Conservation (phyloP, 495 filamentous ascomycete genomes). For the Cercophora scortea region DNA sequence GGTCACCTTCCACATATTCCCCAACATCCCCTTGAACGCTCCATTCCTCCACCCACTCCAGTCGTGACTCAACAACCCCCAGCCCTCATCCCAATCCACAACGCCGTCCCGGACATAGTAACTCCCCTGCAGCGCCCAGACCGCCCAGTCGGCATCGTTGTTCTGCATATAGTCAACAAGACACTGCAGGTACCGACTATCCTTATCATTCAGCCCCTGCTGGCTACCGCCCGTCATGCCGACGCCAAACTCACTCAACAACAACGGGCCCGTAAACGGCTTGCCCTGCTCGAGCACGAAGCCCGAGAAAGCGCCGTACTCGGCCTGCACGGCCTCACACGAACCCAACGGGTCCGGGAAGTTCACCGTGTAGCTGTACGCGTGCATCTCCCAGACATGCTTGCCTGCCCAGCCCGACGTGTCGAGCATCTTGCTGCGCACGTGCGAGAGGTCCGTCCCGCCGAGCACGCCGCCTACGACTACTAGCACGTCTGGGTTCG, state of each 20-base stretch:
- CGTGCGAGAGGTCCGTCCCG: slow-evolving; percentile 35
- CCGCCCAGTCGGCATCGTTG: slow-evolving; percentile 44
- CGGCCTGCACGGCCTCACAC: slow-evolving; percentile 30
- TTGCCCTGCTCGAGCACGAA: slow-evolving; percentile 38
- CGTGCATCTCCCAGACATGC: slow-evolving; percentile 46
- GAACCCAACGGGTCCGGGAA: slow-evolving; percentile 27
- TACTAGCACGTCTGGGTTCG: slow-evolving; percentile 36
- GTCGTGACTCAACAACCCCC: slow-evolving; percentile 33
- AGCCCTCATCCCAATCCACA: slow-evolving; percentile 36
- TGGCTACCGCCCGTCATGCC: slow-evolving; percentile 32
- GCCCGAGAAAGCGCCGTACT: slow-evolving; percentile 32
- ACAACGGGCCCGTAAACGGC: slow-evolving; percentile 37
- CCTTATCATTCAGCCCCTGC: slow-evolving; percentile 24
- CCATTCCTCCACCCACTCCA: slow-evolving; percentile 40
- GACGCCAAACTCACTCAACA: slow-evolving; percentile 43
- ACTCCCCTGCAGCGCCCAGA: slow-evolving; percentile 43
- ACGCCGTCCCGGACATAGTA: slow-evolving; percentile 40
- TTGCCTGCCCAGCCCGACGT: slow-evolving; percentile 33
- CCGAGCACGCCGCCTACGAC: slow-evolving; percentile 39
- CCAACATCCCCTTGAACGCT: slow-evolving; percentile 24
- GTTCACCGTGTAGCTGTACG: slow-evolving; percentile 41
- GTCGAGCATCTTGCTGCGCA: slow-evolving; percentile 30
- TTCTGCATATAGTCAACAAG: slow-evolving; percentile 33
- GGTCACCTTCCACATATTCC: slow-evolving; percentile 33
- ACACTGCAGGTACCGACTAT: slow-evolving; percentile 33